Percentiles rank a stretch among this genome's conserved stretches.
phyloP scores from a whole-genome alignment of 2,329 filamentous ascomycete species.

The Fusarium pseudoanthophilum region DNA sequence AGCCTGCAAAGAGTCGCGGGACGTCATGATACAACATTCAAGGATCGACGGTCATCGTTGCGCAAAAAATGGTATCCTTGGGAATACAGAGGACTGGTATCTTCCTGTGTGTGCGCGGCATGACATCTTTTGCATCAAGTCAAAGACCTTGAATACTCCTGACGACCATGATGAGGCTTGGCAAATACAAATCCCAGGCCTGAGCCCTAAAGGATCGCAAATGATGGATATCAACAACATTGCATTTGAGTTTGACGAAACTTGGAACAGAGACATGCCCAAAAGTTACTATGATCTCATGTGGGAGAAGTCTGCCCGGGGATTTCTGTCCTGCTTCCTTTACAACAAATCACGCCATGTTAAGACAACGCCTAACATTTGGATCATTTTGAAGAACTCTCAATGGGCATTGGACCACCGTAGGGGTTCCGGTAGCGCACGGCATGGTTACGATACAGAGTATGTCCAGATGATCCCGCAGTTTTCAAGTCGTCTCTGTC shows the following conservation, averaged over 20 bases:
- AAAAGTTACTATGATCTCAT: neutral
- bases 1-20: constrained; percentile 6
- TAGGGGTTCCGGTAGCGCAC: no score
- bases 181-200: neutral
- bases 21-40: neutral
- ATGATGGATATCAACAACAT: neutral
- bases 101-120: neutral
- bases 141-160: neutral
- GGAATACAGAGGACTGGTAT: no score
- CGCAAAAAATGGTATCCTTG: neutral
- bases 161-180: accelerated
- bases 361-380: accelerated
- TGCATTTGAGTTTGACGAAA: neutral
- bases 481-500: neutral
- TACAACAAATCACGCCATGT: accelerated
- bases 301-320: neutral
- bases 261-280: neutral
- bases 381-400: neutral
- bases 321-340: neutral
- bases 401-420: no score
- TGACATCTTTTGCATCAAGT: constrained; percentile 5
- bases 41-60: neutral
- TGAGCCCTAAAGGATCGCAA: neutral
- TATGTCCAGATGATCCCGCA: accelerated
- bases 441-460: neutral